A percentile compares a stretch with the other conserved stretches of the same genome.
phyloP scores from a whole-genome alignment of 2,329 filamentous ascomycete genomes.

The Nakataea oryzae region DNA sequence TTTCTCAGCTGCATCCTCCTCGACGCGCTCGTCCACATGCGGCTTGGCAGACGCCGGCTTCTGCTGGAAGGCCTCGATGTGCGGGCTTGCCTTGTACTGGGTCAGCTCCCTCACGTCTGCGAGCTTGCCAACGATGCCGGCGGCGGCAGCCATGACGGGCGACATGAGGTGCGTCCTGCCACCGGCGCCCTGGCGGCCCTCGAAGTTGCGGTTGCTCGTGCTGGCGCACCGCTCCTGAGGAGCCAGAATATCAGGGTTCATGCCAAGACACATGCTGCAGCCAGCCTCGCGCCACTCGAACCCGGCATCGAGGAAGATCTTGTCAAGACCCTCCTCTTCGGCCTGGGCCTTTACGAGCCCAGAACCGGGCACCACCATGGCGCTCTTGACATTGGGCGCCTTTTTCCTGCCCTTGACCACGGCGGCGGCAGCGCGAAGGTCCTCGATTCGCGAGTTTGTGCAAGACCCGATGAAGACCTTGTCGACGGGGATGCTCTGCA shows the following conservation, averaged over 20 bases:
- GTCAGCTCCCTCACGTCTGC: slow-evolving; percentile 80
- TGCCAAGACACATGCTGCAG: slow-evolving; percentile 97
- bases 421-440: slow-evolving; percentile 76
- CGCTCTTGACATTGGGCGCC: slow-evolving; percentile 80
- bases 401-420: slow-evolving; percentile 83
- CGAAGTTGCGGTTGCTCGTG: slow-evolving; percentile 95
- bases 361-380: slow-evolving; percentile 93
- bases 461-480: slow-evolving; percentile 98
- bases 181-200: slow-evolving; percentile 86
- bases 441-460: slow-evolving; percentile 95
- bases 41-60: slow-evolving; percentile 3
- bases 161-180: slow-evolving; percentile 95
- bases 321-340: slow-evolving; percentile 84
- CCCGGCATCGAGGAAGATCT: slow-evolving; percentile 82
- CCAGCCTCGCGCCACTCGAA: slow-evolving; percentile 98
- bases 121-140: slow-evolving; percentile 81
- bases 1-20: slow-evolving; percentile 38
- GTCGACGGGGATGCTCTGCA: slow-evolving; percentile 87
- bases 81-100: slow-evolving; percentile 44
- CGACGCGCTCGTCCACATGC: slow-evolving; percentile 41
- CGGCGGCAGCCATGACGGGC: slow-evolving; percentile 90
- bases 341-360: slow-evolving; percentile 89
- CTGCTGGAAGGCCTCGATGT: slow-evolving; percentile 45
- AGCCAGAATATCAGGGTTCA: slow-evolving; percentile 96
- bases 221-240: slow-evolving; percentile 89